Conservation (phyloP, 2,329 filamentous ascomycete genomes). For the Teratosphaeria viscida region DNA sequence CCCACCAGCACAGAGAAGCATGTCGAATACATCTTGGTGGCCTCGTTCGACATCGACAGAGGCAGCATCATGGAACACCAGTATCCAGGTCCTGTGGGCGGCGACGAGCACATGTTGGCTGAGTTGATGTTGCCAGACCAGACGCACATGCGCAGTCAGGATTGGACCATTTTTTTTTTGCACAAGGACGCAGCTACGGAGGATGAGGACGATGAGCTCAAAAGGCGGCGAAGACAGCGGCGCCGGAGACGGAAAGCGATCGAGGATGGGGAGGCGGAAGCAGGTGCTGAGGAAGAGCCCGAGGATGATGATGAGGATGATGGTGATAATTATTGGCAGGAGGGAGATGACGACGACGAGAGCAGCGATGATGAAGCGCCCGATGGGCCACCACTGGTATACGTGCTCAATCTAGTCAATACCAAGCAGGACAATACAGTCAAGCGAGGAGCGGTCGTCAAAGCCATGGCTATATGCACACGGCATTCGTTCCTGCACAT, state of each 20-base stretch:
- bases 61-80: conserved; percentile 98
- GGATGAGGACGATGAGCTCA: conserved; percentile 56
- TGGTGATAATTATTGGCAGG: conserved; percentile 38
- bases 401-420: conserved; percentile 94
- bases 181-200: conserved; percentile 88
- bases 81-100: conserved; percentile 87
- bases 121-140: conserved; percentile 98
- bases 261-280: conserved; percentile 34
- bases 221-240: conserved; percentile 33
- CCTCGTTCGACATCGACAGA: conserved; percentile 92
- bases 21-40: conserved; percentile 97
- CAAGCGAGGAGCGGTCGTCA: conserved; percentile 86
- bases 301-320: conserved; percentile 34
- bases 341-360: conserved; percentile 39
- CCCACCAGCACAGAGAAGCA: conserved; percentile 57
- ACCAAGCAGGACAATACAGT: conserved; percentile 92
- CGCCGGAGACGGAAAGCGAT: conserved; percentile 15
- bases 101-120: conserved; percentile 94
- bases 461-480: conserved; percentile 98
- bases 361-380: conserved; percentile 25
- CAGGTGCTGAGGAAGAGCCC: conserved; percentile 37
- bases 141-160: conserved; percentile 84
- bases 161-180: conserved; percentile 98
- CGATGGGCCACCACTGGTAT: conserved; percentile 86
- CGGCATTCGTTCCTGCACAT: conserved; percentile 96